These are phyloP conservation scores for Xylariaceae sp. DNA, from an alignment of 2,329 filamentous ascomycete species.

Conservation along the genomic window DNA sequence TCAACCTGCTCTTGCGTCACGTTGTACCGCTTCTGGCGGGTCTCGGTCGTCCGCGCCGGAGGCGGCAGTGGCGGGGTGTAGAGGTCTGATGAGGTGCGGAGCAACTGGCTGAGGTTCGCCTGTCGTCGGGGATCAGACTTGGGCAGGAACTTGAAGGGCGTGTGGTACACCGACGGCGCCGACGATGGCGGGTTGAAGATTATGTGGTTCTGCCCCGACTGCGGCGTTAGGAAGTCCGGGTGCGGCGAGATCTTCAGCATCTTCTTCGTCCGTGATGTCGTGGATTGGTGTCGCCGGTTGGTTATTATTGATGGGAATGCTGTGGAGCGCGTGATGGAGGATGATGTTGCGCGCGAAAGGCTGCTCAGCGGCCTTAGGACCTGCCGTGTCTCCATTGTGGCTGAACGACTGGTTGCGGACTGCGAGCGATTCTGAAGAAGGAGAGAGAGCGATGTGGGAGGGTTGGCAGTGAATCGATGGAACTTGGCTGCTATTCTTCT, in stretches of 20 bases:
- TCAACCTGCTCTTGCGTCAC: constrained; percentile 61
- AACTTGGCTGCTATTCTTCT: neutral
- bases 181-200: constrained; percentile 65
- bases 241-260: constrained; percentile 66
- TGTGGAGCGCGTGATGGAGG: constrained; percentile 1
- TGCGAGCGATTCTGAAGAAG: neutral
- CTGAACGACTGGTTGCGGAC: constrained; percentile 1
- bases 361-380: constrained; percentile 34
- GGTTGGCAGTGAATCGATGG: neutral
- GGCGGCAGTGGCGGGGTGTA: constrained; percentile 39
- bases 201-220: constrained; percentile 48
- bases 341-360: constrained; percentile 14
- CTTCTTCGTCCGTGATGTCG: constrained; percentile 61
- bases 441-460: neutral
- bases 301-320: constrained; percentile 16
- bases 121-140: constrained; percentile 60
- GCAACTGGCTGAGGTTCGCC: constrained; percentile 55
- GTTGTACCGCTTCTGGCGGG: constrained; percentile 50
- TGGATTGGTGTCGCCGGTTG: constrained; percentile 56
- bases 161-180: constrained; percentile 65
- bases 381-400: constrained; percentile 39
- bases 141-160: constrained; percentile 71
- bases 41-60: constrained; percentile 24
- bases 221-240: constrained; percentile 59
- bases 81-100: constrained; percentile 43